Evolutionary conservation across 1,139 yeast genomes (phyloP).

Genomic region (Hansenula anomala): DNA sequence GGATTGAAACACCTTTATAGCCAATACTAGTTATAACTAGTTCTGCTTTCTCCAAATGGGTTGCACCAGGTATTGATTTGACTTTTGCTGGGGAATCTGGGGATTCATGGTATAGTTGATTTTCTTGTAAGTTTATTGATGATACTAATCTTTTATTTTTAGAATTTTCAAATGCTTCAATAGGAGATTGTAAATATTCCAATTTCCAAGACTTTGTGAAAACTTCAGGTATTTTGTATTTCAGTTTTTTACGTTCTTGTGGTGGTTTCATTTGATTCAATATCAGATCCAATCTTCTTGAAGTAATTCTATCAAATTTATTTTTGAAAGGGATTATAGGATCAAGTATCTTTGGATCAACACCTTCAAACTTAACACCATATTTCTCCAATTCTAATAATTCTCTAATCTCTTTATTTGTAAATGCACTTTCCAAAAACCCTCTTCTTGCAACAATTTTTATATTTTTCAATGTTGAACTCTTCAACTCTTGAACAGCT

Average conservation of each 20-base stretch:
- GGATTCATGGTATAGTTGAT: slow-evolving; percentile 30
- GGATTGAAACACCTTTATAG: slow-evolving; percentile 63
- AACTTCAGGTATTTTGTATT: slow-evolving; percentile 20
- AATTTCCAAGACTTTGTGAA: slow-evolving; percentile 57
- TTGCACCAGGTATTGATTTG: slow-evolving; percentile 25
- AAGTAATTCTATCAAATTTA: slow-evolving; percentile 56
- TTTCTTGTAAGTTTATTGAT: slow-evolving; percentile 45
- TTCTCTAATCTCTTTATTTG: slow-evolving; percentile 90
- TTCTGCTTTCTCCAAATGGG: slow-evolving; percentile 34
- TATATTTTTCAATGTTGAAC: slow-evolving; percentile 55
- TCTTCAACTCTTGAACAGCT: slow-evolving; percentile 51
- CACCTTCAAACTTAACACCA: slow-evolving; percentile 52
- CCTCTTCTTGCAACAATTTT: slow-evolving; percentile 85
- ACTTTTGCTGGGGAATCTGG: slow-evolving; percentile 29
- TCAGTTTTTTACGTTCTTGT: slow-evolving; percentile 23
- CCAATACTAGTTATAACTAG: slow-evolving; percentile 84
- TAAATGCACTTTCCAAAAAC: slow-evolving; percentile 75
- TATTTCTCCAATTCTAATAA: slow-evolving; percentile 56
- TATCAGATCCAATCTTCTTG: slow-evolving; percentile 63
- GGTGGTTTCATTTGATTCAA: slow-evolving; percentile 43
- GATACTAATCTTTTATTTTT: slow-evolving; percentile 34
- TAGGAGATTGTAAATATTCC: slow-evolving; percentile 67
- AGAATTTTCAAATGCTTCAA: slow-evolving; percentile 38
- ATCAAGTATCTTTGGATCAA: slow-evolving; percentile 39
- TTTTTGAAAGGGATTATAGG: slow-evolving; percentile 33